Conservation (phyloP, 768 basidiomycete genomes). For the Boletus insuetus region DNA sequence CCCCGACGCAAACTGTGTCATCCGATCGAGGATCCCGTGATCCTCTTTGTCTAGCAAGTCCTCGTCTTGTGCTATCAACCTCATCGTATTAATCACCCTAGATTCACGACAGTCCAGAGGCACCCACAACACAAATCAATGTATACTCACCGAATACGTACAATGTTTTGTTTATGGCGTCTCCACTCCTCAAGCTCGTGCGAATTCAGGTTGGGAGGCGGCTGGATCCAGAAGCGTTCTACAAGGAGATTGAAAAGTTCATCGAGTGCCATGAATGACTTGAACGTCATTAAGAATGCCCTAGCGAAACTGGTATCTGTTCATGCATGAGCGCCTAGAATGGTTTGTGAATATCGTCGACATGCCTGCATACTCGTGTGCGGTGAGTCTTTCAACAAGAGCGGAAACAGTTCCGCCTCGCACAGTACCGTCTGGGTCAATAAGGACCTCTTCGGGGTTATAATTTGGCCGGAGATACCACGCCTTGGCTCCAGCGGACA, state of each 20-base stretch:
- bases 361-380: conserved; percentile 60
- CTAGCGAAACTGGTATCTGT: conserved; percentile 55
- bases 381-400: conserved; percentile 63
- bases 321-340: conserved; percentile 1
- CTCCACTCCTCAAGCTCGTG: conserved; percentile 54
- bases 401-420: conserved; percentile 60
- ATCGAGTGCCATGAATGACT: conserved; percentile 57
- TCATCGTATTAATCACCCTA: conserved; percentile 65
- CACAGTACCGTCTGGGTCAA: conserved; percentile 61
- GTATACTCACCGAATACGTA: conserved; percentile 52
- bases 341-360: background rate
- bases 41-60: conserved; percentile 56
- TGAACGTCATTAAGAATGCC: conserved; percentile 69
- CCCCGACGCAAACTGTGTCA: conserved; percentile 51
- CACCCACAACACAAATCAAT: background rate
- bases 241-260: conserved; percentile 55
- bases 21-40: conserved; percentile 46
- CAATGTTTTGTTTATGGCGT: conserved; percentile 53
- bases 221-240: conserved; percentile 53
- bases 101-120: background rate
- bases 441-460: conserved; percentile 53
- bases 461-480: conserved; percentile 62
- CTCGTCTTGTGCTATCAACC: conserved; percentile 56
- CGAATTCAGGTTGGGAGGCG: conserved; percentile 44
- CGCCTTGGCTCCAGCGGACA: conserved; percentile 45